Evolutionary conservation across 306 rosid genomes (phyloP), one percentile per base, ranked within the genome.

Genomic region (Quercus glauca): DNA sequence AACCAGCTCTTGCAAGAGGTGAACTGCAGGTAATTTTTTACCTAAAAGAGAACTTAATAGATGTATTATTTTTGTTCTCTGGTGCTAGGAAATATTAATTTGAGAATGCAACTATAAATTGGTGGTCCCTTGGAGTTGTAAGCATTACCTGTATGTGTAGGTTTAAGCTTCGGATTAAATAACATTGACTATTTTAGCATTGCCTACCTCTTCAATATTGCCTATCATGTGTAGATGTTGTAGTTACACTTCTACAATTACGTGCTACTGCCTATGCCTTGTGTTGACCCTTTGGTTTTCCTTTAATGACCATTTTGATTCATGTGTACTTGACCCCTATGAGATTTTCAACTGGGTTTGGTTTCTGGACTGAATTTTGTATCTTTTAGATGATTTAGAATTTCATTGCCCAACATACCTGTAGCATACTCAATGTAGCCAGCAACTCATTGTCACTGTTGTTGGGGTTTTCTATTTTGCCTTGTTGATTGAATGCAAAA

Each of bases 1-100:
- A 94, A 80, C 99, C 97, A 19, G 97, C 99, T 57, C 97, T 94
- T 80, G 97, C 97, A 20, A 88, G 98, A 84, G 98, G 98, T 80
- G 98, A 91, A 92, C 88, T 94, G 74, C 97, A 94, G 98, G 98
- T 94, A 86, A 75, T 71, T 21, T 11, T 64, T 83, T 23, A 14
- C 33, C 21, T 25, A 51, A 56, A 58, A 33, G 76, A 23, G 58
- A 5, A 55, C 53, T 71, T 17, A 64, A 71, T 74, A 29, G 37
- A 53, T 78, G 74, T 64, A n/a, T 69, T 23, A 45, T 8, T 53
- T 15, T 21, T 37, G 25, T 25, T 28, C 21, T 53, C 0, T 4
- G 19, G 60, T 25, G 70, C 20, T 55, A 21, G 41, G 3, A 20
- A 13, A 28, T 33, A 60, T 2, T 33, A 11, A 37, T 57, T 55